Evolutionary conservation across 148 eudicot genomes (phyloP).

Genomic region (Persicaria maculosa): DNA sequence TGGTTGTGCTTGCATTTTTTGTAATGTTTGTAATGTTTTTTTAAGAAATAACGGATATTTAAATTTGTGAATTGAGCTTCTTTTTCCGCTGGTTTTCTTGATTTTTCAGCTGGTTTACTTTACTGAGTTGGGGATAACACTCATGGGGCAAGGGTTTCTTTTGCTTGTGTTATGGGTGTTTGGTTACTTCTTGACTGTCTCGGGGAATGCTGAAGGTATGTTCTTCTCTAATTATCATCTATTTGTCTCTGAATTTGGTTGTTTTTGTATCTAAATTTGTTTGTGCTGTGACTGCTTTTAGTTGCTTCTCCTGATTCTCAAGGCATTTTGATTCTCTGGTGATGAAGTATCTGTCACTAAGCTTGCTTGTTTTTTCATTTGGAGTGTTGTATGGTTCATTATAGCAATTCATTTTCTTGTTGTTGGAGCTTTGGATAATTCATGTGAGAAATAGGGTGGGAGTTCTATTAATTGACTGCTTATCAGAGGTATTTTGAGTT

Average conservation of each 20-base stretch:
- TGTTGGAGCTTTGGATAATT: background rate
- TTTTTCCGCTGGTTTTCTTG: no score
- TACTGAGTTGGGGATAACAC: background rate
- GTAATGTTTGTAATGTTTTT: no score
- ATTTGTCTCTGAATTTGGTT: background rate
- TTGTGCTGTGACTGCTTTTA: no score
- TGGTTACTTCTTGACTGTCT: background rate
- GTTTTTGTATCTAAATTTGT: no score
- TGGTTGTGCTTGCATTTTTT: background rate
- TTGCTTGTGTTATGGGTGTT: background rate
- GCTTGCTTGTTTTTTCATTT: background rate
- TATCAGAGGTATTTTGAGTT: background rate
- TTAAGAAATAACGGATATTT: no score
- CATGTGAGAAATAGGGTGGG: background rate
- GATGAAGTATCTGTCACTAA: background rate
- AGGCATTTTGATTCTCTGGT: background rate
- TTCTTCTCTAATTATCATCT: background rate
- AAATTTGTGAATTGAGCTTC: background rate
- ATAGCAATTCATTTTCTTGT: background rate
- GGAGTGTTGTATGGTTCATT: background rate
- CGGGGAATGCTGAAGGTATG: background rate
- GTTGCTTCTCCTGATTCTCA: no score
- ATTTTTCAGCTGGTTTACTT: background rate
- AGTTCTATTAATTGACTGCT: background rate
- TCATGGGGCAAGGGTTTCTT: background rate